Evolutionary conservation across 108 stramenopile genomes (phyloP).

Genomic region (Cyclotella baltica): DNA sequence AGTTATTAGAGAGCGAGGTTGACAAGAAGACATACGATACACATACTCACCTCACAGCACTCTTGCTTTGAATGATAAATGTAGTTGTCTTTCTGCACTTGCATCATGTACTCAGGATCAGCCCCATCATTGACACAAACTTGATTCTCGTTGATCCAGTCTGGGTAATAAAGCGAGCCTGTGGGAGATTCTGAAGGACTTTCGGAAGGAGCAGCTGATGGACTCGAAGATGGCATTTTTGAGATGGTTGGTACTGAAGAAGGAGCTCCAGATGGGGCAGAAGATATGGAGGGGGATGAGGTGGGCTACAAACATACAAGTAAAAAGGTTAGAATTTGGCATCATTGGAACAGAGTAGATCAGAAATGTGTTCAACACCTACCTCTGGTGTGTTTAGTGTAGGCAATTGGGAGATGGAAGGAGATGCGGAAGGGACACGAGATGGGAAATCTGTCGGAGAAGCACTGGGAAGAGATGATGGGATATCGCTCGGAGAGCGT

Average conservation of each 20-base stretch:
- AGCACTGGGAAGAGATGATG: slow-evolving; percentile 1
- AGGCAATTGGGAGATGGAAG: background rate
- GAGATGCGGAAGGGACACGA: slow-evolving; percentile 1
- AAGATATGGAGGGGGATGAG: background rate
- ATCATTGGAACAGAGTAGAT: too few species aligned
- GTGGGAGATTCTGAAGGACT: slow-evolving; percentile 38
- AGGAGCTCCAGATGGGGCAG: background rate
- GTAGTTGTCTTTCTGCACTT: slow-evolving; percentile 31
- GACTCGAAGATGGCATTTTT: background rate
- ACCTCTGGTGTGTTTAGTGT: background rate
- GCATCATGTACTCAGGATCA: slow-evolving; percentile 37
- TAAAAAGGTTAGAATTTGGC: too few species aligned
- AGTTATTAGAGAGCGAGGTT: too few species aligned
- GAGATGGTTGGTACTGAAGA: background rate
- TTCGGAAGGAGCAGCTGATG: slow-evolving; percentile 13
- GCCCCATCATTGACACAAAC: slow-evolving; percentile 39
- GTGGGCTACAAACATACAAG: too few species aligned
- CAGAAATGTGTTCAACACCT: too few species aligned
- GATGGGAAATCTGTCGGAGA: background rate
- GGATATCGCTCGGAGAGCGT: background rate
- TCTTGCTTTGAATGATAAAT: slow-evolving; percentile 30
- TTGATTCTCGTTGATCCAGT: slow-evolving; percentile 33
- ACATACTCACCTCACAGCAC: slow-evolving; percentile 14
- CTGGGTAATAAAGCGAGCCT: slow-evolving; percentile 37
- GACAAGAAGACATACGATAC: background rate